These are phyloP conservation scores for Candida broadrunensis DNA, from an alignment of 805 yeast genomes.

Conservation along the genomic window DNA sequence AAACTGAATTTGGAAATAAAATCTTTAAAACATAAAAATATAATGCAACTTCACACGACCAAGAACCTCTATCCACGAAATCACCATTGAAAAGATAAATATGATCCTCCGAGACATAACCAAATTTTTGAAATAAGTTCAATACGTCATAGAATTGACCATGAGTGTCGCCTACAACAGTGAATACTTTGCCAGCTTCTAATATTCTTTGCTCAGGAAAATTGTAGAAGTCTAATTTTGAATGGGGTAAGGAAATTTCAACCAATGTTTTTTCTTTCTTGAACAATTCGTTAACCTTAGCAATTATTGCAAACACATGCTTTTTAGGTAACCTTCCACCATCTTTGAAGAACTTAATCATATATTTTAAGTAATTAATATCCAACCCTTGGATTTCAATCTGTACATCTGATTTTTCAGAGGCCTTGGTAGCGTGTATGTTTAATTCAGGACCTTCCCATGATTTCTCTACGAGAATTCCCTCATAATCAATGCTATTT, in stretches of 20 bases:
- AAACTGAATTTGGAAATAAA: constrained; percentile 66
- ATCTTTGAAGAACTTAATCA: constrained; percentile 68
- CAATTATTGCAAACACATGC: constrained; percentile 78
- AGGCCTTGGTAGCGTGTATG: constrained; percentile 29
- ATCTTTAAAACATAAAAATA: constrained; percentile 74
- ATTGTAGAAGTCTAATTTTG: constrained; percentile 13
- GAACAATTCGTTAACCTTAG: constrained; percentile 65
- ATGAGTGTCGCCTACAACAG: constrained; percentile 97
- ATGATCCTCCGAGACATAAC: constrained; percentile 64
- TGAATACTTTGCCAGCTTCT: constrained; percentile 45
- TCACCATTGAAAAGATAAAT: constrained; percentile 92
- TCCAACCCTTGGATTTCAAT: constrained; percentile 41
- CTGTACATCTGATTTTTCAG: constrained; percentile 15
- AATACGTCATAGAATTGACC: constrained; percentile 93
- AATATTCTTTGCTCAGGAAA: constrained; percentile 22
- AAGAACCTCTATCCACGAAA: constrained; percentile 95
- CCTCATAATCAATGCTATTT: constrained; percentile 44
- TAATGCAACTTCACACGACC: constrained; percentile 96
- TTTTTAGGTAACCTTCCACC: constrained; percentile 77
- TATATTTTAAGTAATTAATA: constrained; percentile 54
- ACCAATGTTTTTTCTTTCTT: constrained; percentile 68
- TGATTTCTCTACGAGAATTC: constrained; percentile 47
- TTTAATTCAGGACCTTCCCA: constrained; percentile 60
- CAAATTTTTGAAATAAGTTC: constrained; percentile 72
- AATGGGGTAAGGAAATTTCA: constrained; percentile 53